phyloP scores from a whole-genome alignment of 768 basidiomycete species.

The Clathrus columnatus region DNA sequence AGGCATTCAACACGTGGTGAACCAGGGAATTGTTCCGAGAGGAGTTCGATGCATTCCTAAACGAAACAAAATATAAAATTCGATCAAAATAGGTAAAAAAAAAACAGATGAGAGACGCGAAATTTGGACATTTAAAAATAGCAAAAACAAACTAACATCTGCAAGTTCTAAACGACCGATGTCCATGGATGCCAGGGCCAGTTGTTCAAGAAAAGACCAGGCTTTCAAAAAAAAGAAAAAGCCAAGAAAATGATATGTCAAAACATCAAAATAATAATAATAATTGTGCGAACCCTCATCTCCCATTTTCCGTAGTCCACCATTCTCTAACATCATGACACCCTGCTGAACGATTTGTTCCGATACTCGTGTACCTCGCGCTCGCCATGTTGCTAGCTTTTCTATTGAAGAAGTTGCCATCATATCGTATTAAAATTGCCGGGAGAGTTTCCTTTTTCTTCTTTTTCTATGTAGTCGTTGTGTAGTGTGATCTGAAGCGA shows the following conservation, averaged over 20 bases:
- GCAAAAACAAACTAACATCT: slow-evolving; percentile 39
- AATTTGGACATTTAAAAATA: not conserved
- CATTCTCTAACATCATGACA: slow-evolving; percentile 38
- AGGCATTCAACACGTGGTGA: slow-evolving; percentile 77
- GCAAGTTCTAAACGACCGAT: slow-evolving; percentile 63
- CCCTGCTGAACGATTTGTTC: slow-evolving; percentile 54
- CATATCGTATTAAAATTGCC: not conserved
- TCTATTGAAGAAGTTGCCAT: slow-evolving; percentile 33
- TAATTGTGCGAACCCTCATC: slow-evolving; percentile 44
- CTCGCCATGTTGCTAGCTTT: slow-evolving; percentile 44
- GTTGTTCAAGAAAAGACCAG: slow-evolving; percentile 76
- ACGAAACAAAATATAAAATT: slow-evolving; percentile 6
- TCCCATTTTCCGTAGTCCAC: slow-evolving; percentile 35
- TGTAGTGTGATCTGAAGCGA: no score
- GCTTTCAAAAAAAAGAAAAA: slow-evolving; percentile 31
- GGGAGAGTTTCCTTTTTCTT: not conserved
- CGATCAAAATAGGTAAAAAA: slow-evolving; percentile 11
- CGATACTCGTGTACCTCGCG: slow-evolving; percentile 42
- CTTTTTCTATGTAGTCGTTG: not conserved
- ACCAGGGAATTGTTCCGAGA: slow-evolving; percentile 59
- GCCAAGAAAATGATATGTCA: not conserved
- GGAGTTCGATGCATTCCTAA: slow-evolving; percentile 55
- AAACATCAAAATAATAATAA: not conserved
- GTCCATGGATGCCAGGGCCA: slow-evolving; percentile 70
- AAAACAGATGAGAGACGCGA: not conserved